phyloP scores from a whole-genome alignment of 1,284 basidiomycete genomes.

The Exobasidium rhododendri region DNA sequence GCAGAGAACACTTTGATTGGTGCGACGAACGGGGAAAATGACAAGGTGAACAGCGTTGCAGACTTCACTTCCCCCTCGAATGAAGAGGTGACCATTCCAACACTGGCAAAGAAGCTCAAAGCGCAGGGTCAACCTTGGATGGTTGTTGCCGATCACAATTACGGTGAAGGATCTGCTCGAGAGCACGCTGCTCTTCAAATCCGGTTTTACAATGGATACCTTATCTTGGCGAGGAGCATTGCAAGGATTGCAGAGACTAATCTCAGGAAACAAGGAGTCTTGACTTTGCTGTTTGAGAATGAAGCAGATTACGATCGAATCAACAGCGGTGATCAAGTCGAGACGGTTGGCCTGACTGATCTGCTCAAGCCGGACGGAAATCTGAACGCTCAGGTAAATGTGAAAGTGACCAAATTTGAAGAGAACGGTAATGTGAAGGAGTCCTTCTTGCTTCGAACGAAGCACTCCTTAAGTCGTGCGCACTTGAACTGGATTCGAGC shows the following conservation, averaged over 20 bases:
- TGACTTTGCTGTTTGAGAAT: constrained; percentile 52
- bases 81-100: constrained; percentile 48
- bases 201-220: constrained; percentile 74
- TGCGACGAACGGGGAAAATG: constrained; percentile 56
- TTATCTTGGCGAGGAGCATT: constrained; percentile 57
- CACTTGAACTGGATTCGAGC: constrained; percentile 53
- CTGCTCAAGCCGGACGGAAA: constrained; percentile 42
- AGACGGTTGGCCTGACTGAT: constrained; percentile 48
- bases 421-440: constrained; percentile 39
- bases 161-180: constrained; percentile 95
- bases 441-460: constrained; percentile 46
- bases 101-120: constrained; percentile 43
- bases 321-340: constrained; percentile 43
- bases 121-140: constrained; percentile 67
- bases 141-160: constrained; percentile 78
- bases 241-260: constrained; percentile 70
- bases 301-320: constrained; percentile 50
- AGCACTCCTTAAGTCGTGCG: constrained; percentile 43
- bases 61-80: constrained; percentile 31
- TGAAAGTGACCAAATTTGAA: constrained; percentile 49
- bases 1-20: constrained; percentile 77
- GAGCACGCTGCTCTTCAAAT: constrained; percentile 98
- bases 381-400: constrained; percentile 40
- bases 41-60: constrained; percentile 57
- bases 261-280: constrained; percentile 55